Percentiles rank a stretch among this genome's conserved stretches.
Evolutionary conservation across 495 filamentous ascomycete genomes (phyloP).

Genomic region (Aspergillus haitiensis): DNA sequence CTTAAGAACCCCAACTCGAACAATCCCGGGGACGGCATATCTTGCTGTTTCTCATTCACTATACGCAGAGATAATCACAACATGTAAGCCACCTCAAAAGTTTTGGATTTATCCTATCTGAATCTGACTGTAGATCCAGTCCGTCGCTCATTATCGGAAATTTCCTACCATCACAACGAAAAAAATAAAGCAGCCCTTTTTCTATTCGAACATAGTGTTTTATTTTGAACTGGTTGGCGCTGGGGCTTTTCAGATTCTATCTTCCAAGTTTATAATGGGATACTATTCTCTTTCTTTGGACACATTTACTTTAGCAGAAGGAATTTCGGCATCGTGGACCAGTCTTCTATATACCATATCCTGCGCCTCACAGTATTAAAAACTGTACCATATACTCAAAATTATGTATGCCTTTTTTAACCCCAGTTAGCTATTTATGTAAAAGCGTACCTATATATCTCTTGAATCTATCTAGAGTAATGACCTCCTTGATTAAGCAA

Average conservation of each 20-base stretch:
- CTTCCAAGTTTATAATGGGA: conserved; percentile 1
- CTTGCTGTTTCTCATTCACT: conserved; percentile 97
- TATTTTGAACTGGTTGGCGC: background rate
- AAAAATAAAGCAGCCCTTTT: conserved; percentile 25
- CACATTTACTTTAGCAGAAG: background rate
- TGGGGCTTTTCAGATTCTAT: background rate
- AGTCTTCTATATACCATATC: conserved; percentile 15
- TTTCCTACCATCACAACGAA: conserved; percentile 67
- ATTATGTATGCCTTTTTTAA: background rate
- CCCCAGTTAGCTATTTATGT: too few relatives aligned
- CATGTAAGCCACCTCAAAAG: conserved; percentile 66
- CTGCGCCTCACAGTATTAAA: background rate
- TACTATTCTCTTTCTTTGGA: background rate
- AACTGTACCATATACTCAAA: conserved; percentile 17
- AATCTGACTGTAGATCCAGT: conserved; percentile 47
- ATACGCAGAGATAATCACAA: conserved; percentile 93
- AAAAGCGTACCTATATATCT: too few relatives aligned
- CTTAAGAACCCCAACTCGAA: conserved; percentile 81
- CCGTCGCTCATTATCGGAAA: conserved; percentile 95
- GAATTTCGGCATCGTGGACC: background rate
- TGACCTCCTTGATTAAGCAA: too few relatives aligned
- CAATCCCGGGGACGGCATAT: conserved; percentile 69
- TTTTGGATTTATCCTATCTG: background rate
- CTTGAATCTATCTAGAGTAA: too few relatives aligned
- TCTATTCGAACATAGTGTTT: background rate